Evolutionary conservation across 441 rosid species (phyloP), one percentile per base, ranked within the genome.

Genomic region (Brassica balearica): DNA sequence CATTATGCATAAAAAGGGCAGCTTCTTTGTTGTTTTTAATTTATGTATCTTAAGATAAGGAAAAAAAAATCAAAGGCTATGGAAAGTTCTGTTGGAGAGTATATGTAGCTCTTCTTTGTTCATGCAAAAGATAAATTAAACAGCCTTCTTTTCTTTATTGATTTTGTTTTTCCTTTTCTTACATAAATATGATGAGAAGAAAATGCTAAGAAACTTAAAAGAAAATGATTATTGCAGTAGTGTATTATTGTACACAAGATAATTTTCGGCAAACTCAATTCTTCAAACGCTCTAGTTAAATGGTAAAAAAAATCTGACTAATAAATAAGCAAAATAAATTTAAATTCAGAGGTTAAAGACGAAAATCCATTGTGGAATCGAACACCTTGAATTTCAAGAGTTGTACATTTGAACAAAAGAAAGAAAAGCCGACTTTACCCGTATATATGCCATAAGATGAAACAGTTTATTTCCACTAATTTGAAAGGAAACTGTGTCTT

Each of bases 91-190:
- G 68, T 69, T 81, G 68, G 12, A 38, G 68, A 73, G 77, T 77
- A 73, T 78, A 62, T 76, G 65, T 78, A 62, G 76, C 76, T 76
- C 80, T 74, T 75, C 83, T 80, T 80, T 80, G 83, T 80, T 65
- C 73, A 65, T 75, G 25, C 76, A 58, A 80, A 80, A 71, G 80
- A 65, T 69, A 75, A 74, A 75, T 22, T 70, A 70, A 70, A 65
- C 73, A 75, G 76, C 69, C 80, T 75, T 80, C 75, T 9, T 9
- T 34, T 70, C 64, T 71, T 75, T 55, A 8, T 55, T 68, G n/a
- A 0, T 38, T 38, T 17, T 65, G 58, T 62, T 5, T 46, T 2
- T 32, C 11, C 9, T 15, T 67, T 69, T 19, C 15, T 19, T 23
- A 9, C 15, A 19, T 32, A 2, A 59, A 59, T 77, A 1, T 64